These are phyloP conservation scores for Zygoascus flipseniorum DNA, from an alignment of 805 yeast genomes.

Conservation along the genomic window DNA sequence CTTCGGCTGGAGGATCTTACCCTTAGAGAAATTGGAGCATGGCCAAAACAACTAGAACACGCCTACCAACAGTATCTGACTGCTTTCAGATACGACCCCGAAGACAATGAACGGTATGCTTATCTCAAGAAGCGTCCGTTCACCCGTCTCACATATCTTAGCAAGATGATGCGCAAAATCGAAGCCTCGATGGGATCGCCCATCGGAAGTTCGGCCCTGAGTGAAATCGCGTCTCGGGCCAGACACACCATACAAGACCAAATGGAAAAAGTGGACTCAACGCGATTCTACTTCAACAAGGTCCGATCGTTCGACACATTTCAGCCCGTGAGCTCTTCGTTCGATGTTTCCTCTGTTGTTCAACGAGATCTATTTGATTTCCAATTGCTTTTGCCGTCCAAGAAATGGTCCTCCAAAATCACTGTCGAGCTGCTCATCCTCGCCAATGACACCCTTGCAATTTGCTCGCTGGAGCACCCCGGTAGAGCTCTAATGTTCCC, in stretches of 20 bases:
- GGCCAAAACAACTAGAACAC: background rate
- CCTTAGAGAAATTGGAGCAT: background rate
- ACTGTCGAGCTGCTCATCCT: slow-evolving; percentile 13
- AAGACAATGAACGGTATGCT: slow-evolving; percentile 10
- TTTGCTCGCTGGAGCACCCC: slow-evolving; percentile 18
- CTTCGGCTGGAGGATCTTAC: background rate
- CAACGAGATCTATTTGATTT: slow-evolving; percentile 11
- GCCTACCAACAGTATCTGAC: slow-evolving; percentile 6
- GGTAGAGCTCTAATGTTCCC: slow-evolving; percentile 19
- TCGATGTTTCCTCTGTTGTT: slow-evolving; percentile 10
- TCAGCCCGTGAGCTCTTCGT: slow-evolving; percentile 11
- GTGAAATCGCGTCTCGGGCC: slow-evolving; percentile 5
- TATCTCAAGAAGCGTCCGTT: slow-evolving; percentile 13
- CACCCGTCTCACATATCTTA: slow-evolving; percentile 9
- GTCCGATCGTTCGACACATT: slow-evolving; percentile 14
- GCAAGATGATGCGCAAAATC: slow-evolving; percentile 5
- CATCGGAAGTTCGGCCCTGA: slow-evolving; percentile 1
- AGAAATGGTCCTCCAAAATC: slow-evolving; percentile 1
- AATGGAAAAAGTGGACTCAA: slow-evolving; percentile 9
- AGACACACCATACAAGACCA: slow-evolving; percentile 6
- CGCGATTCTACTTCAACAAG: slow-evolving; percentile 11
- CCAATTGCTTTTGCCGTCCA: slow-evolving; percentile 11
- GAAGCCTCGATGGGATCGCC: slow-evolving; percentile 1
- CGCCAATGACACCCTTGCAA: slow-evolving; percentile 6
- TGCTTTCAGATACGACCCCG: slow-evolving; percentile 8